Evolutionary conservation across 257 asterid species (phyloP), one percentile per base, ranked within the genome.

Genomic region (Solanum habrochaites): DNA sequence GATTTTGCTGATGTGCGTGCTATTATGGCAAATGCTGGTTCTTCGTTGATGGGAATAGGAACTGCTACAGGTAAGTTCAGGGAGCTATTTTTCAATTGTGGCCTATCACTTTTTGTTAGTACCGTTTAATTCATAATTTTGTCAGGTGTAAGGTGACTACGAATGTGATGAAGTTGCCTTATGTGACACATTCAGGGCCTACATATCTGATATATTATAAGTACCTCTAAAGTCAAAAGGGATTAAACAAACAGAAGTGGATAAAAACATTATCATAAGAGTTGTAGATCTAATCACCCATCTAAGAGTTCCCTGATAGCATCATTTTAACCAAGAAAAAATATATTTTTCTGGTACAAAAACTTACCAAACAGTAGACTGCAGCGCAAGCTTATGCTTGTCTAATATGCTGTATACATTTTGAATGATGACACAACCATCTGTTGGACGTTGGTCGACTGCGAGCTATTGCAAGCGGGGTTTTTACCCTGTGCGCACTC

Each of bases 21-120:
- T 69, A 95, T 95, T 86, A 96, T 96, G 99, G 98, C 95, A 85
- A 95, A 88, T 92, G 98, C 99, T 74, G 99, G 99, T 56, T 95
- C 98, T 58, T 95, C 99, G 18, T 88, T 96, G 89, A 94, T 96
- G 98, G 99, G 98, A 83, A 95, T 96, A 85, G 99, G 99, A 90
- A 94, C 99, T 35, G 98, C 98, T 31, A 96, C 99, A 88, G 98
- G 99, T 96, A 91, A 15, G 86, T 83, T 71, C 83, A 73, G 78
- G 86, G 58, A 85, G 66, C 88, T 88, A 47, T 18, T 80, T 45
- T 29, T 47, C 60, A 29, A 11, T 47, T 47, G 42, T 5, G 66
- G 84, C 67, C 23, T 39, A 27, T 47, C 27, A 2, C 85, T 29
- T 80, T 45, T 45, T 80, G 18, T 80, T 29, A 18, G 67, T 47